Evolutionary conservation across 2,329 filamentous ascomycete genomes (phyloP).

Genomic region (Myriosclerotinia duriaeana): DNA sequence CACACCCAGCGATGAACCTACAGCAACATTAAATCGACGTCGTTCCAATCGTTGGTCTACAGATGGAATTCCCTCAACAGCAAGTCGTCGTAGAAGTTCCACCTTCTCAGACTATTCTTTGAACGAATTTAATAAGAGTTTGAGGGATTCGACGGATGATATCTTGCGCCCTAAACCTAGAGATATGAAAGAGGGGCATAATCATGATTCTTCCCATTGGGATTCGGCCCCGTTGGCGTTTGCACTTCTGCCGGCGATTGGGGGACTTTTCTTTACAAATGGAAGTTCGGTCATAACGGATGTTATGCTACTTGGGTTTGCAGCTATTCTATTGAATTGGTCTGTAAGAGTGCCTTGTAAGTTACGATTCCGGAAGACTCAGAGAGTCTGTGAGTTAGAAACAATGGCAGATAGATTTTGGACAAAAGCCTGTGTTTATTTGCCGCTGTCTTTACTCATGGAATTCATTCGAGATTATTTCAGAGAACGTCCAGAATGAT

Average conservation of each 20-base stretch:
- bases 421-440: background rate
- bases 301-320: slow-evolving; percentile 74
- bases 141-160: slow-evolving; percentile 67
- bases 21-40: slow-evolving; percentile 28
- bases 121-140: slow-evolving; percentile 62
- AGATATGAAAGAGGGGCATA: slow-evolving; percentile 41
- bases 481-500: background rate
- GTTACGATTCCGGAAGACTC: background rate
- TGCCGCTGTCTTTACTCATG: background rate
- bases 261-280: slow-evolving; percentile 79
- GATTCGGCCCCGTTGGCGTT: slow-evolving; percentile 79
- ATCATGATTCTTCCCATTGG: slow-evolving; percentile 64
- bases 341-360: slow-evolving; percentile 79
- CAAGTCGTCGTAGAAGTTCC: slow-evolving; percentile 66
- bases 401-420: background rate
- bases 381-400: background rate
- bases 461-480: background rate
- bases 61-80: slow-evolving; percentile 34
- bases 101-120: slow-evolving; percentile 75
- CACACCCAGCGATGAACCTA: slow-evolving; percentile 31
- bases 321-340: slow-evolving; percentile 88
- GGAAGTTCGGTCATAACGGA: slow-evolving; percentile 83
- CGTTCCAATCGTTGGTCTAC: slow-evolving; percentile 36
- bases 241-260: slow-evolving; percentile 82
- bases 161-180: slow-evolving; percentile 60